A percentile compares a stretch with the other conserved stretches of the same genome.
These are phyloP conservation scores for Suhomyces chickasaworum DNA, from an alignment of 1,139 yeast genomes.

Conservation along the genomic window DNA sequence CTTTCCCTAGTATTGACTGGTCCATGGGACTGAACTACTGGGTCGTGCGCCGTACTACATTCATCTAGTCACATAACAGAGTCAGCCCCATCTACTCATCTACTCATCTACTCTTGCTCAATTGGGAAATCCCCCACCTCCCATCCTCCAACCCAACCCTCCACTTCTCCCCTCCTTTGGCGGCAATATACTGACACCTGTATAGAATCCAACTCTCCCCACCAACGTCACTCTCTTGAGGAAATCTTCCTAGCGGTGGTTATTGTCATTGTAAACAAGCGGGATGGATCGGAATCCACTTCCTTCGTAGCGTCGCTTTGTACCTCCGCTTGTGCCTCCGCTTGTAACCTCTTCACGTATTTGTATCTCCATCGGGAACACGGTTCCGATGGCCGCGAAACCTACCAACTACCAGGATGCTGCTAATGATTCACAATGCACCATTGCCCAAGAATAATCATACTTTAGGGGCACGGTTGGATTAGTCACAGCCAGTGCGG, in stretches of 20 bases:
- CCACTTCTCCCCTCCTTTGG: not conserved
- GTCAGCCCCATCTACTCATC: no score
- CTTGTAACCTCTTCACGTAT: not conserved
- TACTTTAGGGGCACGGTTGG: not conserved
- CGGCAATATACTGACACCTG: no score
- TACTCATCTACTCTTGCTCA: no score
- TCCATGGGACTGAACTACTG: no score
- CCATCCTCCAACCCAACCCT: not conserved
- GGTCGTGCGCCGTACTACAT: no score
- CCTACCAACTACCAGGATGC: not conserved
- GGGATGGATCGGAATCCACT: not conserved
- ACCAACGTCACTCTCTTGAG: not conserved
- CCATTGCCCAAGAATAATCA: not conserved
- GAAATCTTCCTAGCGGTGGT: no score
- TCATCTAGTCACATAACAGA: no score
- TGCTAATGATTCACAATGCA: not conserved
- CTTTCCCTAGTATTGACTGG: no score
- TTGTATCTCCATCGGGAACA: not conserved
- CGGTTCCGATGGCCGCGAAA: slow-evolving; percentile 7
- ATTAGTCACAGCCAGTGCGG: not conserved
- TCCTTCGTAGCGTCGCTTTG: not conserved
- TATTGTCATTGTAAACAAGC: not conserved
- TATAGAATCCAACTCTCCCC: not conserved
- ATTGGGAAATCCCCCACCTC: not conserved
- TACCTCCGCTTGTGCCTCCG: not conserved